Evolutionary conservation across 2,329 filamentous ascomycete genomes (phyloP), one percentile per base, ranked within the genome.

Genomic region (Trichoderma sp.): DNA sequence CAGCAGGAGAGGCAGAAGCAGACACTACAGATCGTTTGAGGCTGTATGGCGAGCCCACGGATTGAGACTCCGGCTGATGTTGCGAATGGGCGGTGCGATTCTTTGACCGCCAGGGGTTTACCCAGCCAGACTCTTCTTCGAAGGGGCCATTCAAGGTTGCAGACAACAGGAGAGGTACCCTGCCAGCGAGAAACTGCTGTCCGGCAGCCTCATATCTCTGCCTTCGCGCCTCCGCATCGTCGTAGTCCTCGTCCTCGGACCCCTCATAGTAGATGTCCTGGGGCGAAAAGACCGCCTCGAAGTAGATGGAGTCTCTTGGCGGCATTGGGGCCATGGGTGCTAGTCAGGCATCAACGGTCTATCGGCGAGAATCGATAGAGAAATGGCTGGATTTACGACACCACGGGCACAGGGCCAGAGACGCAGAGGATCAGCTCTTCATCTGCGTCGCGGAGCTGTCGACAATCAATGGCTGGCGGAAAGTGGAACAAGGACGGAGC

Each of bases 111-210:
- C 78, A 79, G 5, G 78, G 78, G 56, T 79, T 79, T 5, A 71
- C 59, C 77, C 76, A 78, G 45, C 74, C 72, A 6, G 74, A 73
- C 7, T 57, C 70, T 35, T 65, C 48, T 25, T 84, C 81, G 70
- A 92, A 90, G 0, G 90, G 90, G 0, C 90, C 90, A 68, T 79
- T 83, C 3, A 92, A 79, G 6, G 79, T 77, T 7, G 90, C 85
- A 13, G 90, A 90, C 3, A 89, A 75, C 3, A 93, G 80, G 27
- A 84, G 73, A 0, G 89, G 83, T 2, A 82, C 74, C 34, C 82
- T 78, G 0, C 90, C 90, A 7, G 81, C 77, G 42, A 91, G 78
- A 71, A 85, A 92, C 37, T 83, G 81, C 35, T 82, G 78, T 1
- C 87, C 90, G 13, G 89, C 84, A 0, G 80, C 77, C 74, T 91